Conservation (phyloP, 1,284 basidiomycete species). For the Xerocomus amazonicus region DNA sequence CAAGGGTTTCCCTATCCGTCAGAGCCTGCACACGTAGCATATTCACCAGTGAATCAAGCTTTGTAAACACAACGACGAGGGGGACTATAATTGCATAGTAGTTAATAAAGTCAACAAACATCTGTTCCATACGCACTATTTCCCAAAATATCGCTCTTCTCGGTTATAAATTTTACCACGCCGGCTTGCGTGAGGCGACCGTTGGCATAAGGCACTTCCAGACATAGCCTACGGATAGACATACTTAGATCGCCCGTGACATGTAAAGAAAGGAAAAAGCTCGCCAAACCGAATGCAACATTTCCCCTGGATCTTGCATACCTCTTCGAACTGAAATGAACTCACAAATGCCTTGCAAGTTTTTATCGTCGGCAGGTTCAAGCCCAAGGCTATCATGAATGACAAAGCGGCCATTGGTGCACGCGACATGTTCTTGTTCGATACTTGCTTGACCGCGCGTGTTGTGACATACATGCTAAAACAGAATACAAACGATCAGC, state of each 20-base stretch:
- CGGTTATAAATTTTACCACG: not conserved
- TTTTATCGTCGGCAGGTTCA: not conserved
- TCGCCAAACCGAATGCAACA: conserved; percentile 5
- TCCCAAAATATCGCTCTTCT: not conserved
- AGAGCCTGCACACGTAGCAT: not conserved
- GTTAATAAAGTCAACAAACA: not conserved
- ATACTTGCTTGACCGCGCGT: not conserved
- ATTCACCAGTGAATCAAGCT: conserved; percentile 1
- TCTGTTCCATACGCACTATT: not conserved
- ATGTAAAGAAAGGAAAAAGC: not conserved
- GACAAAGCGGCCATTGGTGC: not conserved
- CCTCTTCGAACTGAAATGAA: not conserved
- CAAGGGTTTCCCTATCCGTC: not conserved
- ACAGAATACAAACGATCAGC: not conserved
- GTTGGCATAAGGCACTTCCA: not conserved
- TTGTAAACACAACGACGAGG: conserved; percentile 7
- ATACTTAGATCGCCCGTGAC: not conserved
- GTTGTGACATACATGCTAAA: not conserved
- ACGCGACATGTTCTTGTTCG: not conserved
- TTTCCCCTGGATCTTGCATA: not conserved
- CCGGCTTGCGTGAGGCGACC: conserved; percentile 1
- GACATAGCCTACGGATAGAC: conserved; percentile 1
- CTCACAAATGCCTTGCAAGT: not conserved
- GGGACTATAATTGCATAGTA: not conserved
- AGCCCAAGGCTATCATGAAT: conserved; percentile 3